Evolutionary conservation across 108 stramenopile genomes (phyloP), one percentile per base, ranked within the genome.

Genomic region (Skeletonema costatum): DNA sequence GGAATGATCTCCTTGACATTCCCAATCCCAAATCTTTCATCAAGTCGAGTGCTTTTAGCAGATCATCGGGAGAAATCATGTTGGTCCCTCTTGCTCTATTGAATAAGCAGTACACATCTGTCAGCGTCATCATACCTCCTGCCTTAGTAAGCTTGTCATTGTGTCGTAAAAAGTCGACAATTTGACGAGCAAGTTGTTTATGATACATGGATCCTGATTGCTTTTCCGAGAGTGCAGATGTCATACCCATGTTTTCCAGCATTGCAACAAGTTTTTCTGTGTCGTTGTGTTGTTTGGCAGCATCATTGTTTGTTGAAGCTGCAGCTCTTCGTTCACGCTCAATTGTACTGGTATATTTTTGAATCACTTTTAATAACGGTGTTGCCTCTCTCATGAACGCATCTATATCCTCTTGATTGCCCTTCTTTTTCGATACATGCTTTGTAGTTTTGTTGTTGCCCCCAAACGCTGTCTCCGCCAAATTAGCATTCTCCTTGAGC

Each of bases 31-130:
- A 64, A 46, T 71, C 74, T 46, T 85, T 80, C 87, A 97, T 89
- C 14, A 86, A 64, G 62, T 77, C 65, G 3, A 87, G 77, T 12
- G 97, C 96, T 65, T 92, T 77, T 8, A 94, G 71, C 4, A 99
- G 77, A 86, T 99, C 98, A 48, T 97, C 95, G 3, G 99, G 99
- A 10, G 97, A 97, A 39, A 99, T 88, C 71, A 99, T 86, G 66
- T 97, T 95, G 9, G 98, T 93, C 1, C 97, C 99, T 5, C 99
- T 86, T 14, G 99, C 98, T 32, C 98, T 88, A 87, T 99, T 99
- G 67, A 91, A 91, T 32, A 97, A 66, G 53, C 92, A 95, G 70
- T 91, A 93, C 12, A 92, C 91, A 80, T 96, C 93, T 19, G 95
- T 94, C 30, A 94, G 69, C 5, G 91, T 90, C 84, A 94, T 87